Percentiles rank a stretch among this genome's conserved stretches.
These are phyloP conservation scores for Gliomastix tumulicola DNA, from an alignment of 2,329 filamentous ascomycete genomes.

Conservation along the genomic window DNA sequence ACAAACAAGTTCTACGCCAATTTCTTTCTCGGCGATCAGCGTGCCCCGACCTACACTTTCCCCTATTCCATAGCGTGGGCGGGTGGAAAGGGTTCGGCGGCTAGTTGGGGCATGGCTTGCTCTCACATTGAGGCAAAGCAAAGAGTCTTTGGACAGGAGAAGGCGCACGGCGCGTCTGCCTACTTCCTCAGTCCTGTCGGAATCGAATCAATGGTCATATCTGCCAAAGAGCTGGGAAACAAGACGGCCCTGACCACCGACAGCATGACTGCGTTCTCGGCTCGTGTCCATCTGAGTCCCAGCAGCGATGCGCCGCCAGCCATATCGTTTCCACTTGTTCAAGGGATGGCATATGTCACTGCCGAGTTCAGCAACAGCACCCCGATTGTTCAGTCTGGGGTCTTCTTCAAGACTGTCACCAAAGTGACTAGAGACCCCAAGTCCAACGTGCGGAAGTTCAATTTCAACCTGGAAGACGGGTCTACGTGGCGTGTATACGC, in stretches of 20 bases:
- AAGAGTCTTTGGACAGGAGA: constrained; percentile 57
- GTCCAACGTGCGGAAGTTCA: constrained; percentile 68
- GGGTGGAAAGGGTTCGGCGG: constrained; percentile 52
- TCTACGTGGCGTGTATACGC: constrained; percentile 78
- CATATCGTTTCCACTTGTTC: constrained; percentile 75
- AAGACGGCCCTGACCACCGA: constrained; percentile 50
- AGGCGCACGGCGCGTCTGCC: constrained; percentile 47
- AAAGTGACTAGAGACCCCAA: constrained; percentile 49
- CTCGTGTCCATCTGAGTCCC: constrained; percentile 60
- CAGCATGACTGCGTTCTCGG: constrained; percentile 50
- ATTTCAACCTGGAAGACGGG: constrained; percentile 63
- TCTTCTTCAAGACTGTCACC: constrained; percentile 66
- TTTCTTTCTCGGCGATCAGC: constrained; percentile 69
- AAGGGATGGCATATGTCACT: constrained; percentile 86
- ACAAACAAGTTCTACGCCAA: constrained; percentile 83
- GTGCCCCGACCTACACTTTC: constrained; percentile 63
- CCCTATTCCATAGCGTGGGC: constrained; percentile 68
- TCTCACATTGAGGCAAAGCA: constrained; percentile 66
- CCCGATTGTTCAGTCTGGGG: constrained; percentile 66
- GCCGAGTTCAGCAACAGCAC: constrained; percentile 64
- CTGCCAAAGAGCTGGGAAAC: constrained; percentile 63
- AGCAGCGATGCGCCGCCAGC: constrained; percentile 44
- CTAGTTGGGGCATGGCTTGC: constrained; percentile 71
- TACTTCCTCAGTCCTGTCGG: constrained; percentile 80
- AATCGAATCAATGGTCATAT: constrained; percentile 74